Evolutionary conservation across 177 flowering plant genomes (phyloP), one percentile per base, ranked within the genome.

Genomic region (Vitis hybrid): DNA sequence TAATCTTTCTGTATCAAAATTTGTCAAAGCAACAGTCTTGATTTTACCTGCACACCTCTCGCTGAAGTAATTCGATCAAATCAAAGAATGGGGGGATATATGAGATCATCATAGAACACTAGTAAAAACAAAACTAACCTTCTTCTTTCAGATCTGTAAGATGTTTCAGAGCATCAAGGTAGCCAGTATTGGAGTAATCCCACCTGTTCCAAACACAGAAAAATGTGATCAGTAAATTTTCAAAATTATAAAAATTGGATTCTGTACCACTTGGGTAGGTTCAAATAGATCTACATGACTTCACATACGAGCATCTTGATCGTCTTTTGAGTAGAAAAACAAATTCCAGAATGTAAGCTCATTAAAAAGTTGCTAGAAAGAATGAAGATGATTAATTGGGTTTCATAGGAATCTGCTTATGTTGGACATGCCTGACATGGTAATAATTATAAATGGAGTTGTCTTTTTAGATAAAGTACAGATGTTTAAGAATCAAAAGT

Each of bases 131-230:
- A 16, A 34, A 66, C 72, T 31, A 51, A 94, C 99, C 99, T 91
- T 91, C 97, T 76, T 87, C 96, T 81, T 95, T 95, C 22, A 93
- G 78, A 85, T 95, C 99, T 9, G 97, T 88, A 49, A 95, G 93
- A 83, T 95, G 99, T 65, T 93, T 95, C 26, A 95, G 83, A 29
- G 99, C 99, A 89, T 95, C 99, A 71, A 95, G 87, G 78, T 95
- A 95, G 29, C 98, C 99, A 71, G 87, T 51, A 79, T 95, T 95
- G 29, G 97, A 80, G 79, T 95, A 95, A 74, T 95, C 99, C 99
- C 98, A 95, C 99, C 99, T 95, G 68, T 72, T 69, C 59, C 69
- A 77, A 67, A 59, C 29, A 71, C 2, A 58, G 19, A 39, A 19
- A n/a, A 29, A 29, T 29, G 31, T 29, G 31, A 53, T 52, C 19